Percentiles rank a stretch among this genome's conserved stretches.
Evolutionary conservation across 1,284 basidiomycete species (phyloP).

Genomic region (Mycena sp.): DNA sequence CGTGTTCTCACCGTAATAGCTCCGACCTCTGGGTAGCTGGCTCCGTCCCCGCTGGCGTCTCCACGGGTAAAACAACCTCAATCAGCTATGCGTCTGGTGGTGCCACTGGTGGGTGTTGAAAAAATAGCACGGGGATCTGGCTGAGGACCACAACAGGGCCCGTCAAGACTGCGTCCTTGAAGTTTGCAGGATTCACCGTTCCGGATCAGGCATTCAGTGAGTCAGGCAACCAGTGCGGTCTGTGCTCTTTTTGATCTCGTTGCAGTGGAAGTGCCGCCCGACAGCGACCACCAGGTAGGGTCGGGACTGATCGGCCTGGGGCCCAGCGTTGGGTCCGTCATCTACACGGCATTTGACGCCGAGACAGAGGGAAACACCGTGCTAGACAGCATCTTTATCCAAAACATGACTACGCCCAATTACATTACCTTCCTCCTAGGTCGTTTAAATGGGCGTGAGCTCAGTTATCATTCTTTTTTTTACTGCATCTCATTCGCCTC

Average conservation of each 20-base stretch:
- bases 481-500: neutral
- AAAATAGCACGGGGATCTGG: too few species aligned
- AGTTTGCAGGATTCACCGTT: conserved; percentile 64
- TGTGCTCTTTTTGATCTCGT: conserved; percentile 17
- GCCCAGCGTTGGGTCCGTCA: conserved; percentile 56
- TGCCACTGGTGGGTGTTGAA: too few species aligned
- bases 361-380: conserved; percentile 53
- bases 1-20: conserved; percentile 37
- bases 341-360: conserved; percentile 40
- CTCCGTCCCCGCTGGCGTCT: conserved; percentile 48
- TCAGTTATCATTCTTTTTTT: neutral
- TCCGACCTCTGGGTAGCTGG: conserved; percentile 71
- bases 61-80: conserved; percentile 47
- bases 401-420: conserved; percentile 64
- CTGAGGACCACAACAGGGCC: too few species aligned
- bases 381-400: conserved; percentile 70
- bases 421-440: conserved; percentile 64
- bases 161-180: conserved; percentile 61
- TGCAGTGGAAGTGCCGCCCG: conserved; percentile 48
- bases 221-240: conserved; percentile 33
- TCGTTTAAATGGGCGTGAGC: conserved; percentile 49
- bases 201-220: conserved; percentile 70
- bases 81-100: conserved; percentile 20
- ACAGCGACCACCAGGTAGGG: conserved; percentile 41
- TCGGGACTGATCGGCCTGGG: conserved; percentile 62